Base-by-base conservation (phyloP, 176 grass and related monocot species). In the Oryza rufipogon region DNA sequence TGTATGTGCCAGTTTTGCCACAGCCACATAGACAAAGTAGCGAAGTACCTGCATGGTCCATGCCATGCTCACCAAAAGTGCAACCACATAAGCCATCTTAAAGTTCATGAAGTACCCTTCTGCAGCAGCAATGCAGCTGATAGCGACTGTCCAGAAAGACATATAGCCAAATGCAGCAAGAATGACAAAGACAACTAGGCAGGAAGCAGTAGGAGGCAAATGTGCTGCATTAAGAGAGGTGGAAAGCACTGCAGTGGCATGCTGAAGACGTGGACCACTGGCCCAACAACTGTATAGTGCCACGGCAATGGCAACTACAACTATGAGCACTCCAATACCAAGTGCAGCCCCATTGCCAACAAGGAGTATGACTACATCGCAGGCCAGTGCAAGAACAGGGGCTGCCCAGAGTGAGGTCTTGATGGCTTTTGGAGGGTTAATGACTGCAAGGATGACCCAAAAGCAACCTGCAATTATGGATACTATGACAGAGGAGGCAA, bases 41-140 rank as follows among this genome's bases (percentile, higher is more conserved):
- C 88, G 84, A 73, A 91, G 60, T 33, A 89, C 81, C 74, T 94
- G 92, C 96, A 98, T 98, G 54, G 91, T 98, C 96, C 96, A 95
- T 36, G 83, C 80, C 68, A 98, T 85, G 87, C 86, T 98, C 17
- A 90, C 87, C 78, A 98, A 81, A 77, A 98, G 91, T 19, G 81
- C 76, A 30, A 72, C 70, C 79, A 91, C 91, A 85, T 89, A 95
- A 58, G 89, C 77, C 38, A 87, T 16, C 44, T 65, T 83, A 51
- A 92, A 89, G 25, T 80, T 73, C 88, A 87, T 83, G 49, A 87
- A 83, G 80, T 83, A 78, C 48, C 83, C 71, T 80, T 88, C 85
- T 83, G 80, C 74, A 52, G 91, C 96, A 9, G 90, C 68, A 64
- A 93, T 92, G 66, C 89, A 92, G 64, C 92, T 92, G 41, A 86